Base-by-base conservation (phyloP, 768 basidiomycete species). In the Paxillus involutus region DNA sequence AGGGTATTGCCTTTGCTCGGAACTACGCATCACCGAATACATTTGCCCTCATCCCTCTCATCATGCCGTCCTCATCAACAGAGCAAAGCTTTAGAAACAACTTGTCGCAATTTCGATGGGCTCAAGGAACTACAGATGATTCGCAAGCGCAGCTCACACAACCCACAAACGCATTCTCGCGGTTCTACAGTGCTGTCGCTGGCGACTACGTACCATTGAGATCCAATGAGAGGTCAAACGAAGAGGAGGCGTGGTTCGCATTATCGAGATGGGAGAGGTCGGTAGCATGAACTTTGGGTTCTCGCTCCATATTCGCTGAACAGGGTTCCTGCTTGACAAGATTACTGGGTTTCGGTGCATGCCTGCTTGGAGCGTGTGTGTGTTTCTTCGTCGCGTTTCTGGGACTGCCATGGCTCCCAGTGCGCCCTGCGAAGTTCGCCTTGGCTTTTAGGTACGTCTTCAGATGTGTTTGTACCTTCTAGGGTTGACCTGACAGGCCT, bases 171-270 rank as follows among this genome's bases (percentile, higher is more conserved):
- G 85, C 91, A 4, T 94, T 98, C 69, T 83, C 89, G 12, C 80
- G 93, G 29, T 91, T 95, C 68, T 96, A 95, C 74, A 89, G 84
- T 53, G 82, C 89, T 16, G 78, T 98, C 47, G 89, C 89, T 9
- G 87, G 87, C 12, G 85, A 88, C 58, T 97, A 97, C 64, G 85
- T 98, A 45, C 97, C 96, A 0, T 75, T 98, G 56, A 80, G 92
- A 39, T 89, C 88, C 3, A 82, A 67, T 57, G 92, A 93, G 60
- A 80, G 84, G 42, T 88, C 88, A 30, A 94, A 93, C 70, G 95
- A 99, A 69, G 96, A 98, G 62, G 94, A 98, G 65, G 95, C 96
- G 3, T 96, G 89, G 80, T 92, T 97, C 71, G 88, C 90, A 41
- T 73, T 95, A 37, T 89, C 89, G 49, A 80, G 94, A 71, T 98